A percentile compares a stretch with the other conserved stretches of the same genome.
Evolutionary conservation across 2,329 filamentous ascomycete species (phyloP).

Genomic region (Colletotrichum orbiculare): DNA sequence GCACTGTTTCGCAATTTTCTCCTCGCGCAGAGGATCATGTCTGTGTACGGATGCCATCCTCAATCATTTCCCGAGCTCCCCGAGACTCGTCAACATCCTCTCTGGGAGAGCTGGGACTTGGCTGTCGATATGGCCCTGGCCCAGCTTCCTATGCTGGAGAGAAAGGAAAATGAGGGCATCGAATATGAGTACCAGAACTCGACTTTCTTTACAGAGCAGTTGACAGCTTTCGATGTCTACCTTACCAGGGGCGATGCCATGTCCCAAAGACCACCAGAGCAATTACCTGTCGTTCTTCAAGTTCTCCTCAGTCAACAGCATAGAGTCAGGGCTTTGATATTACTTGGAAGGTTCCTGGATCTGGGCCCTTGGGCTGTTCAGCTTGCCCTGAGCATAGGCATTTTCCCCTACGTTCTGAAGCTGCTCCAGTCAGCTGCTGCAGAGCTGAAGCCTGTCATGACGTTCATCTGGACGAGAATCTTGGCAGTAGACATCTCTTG

Average conservation of each 20-base stretch:
- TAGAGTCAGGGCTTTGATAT: slow-evolving; percentile 86
- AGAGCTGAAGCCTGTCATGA: slow-evolving; percentile 97
- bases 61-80: slow-evolving; percentile 93
- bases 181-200: slow-evolving; percentile 96
- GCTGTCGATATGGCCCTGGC: slow-evolving; percentile 94
- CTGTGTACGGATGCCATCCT: slow-evolving; percentile 93
- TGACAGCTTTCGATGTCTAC: slow-evolving; percentile 97
- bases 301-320: slow-evolving; percentile 97
- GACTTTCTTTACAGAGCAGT: slow-evolving; percentile 94
- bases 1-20: slow-evolving; percentile 97
- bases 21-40: slow-evolving; percentile 94
- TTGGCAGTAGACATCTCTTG: slow-evolving; percentile 95
- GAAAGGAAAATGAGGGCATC: slow-evolving; percentile 75
- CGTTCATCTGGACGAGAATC: slow-evolving; percentile 98
- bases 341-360: slow-evolving; percentile 93
- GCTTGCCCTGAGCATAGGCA: slow-evolving; percentile 94
- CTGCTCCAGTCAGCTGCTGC: slow-evolving; percentile 93
- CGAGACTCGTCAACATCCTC: slow-evolving; percentile 91
- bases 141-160: slow-evolving; percentile 88
- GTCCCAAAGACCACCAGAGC: slow-evolving; percentile 88
- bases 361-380: slow-evolving; percentile 99
- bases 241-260: slow-evolving; percentile 83
- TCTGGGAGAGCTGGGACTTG: slow-evolving; percentile 98
- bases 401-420: slow-evolving; percentile 99
- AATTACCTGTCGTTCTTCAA: slow-evolving; percentile 94